Percentiles rank a stretch among this genome's conserved stretches.
These are phyloP conservation scores for Macaranga tanarius DNA, from an alignment of 441 rosid genomes.

Conservation along the genomic window DNA sequence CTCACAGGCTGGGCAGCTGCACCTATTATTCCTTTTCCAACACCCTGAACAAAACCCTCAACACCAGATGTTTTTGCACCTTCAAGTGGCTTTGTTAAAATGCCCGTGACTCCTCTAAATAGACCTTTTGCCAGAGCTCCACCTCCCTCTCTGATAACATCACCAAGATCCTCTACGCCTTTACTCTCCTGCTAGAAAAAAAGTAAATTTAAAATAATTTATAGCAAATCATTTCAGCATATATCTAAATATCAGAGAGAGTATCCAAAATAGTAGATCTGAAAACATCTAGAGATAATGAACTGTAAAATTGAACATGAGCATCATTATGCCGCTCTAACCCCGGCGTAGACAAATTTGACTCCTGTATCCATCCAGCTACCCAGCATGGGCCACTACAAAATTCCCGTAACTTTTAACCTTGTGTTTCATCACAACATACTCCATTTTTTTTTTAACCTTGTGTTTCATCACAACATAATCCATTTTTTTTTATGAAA, in stretches of 20 bases:
- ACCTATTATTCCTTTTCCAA: slow-evolving; percentile 97
- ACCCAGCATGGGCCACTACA: not conserved
- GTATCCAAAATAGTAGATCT: not conserved
- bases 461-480: not conserved
- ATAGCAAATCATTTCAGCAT: not conserved
- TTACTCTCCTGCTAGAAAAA: slow-evolving; percentile 70
- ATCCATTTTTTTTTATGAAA: not conserved
- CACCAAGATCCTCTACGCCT: slow-evolving; percentile 97
- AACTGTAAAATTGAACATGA: not conserved
- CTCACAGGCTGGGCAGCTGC: slow-evolving; percentile 99
- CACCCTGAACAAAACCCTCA: slow-evolving; percentile 97
- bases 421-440: not conserved
- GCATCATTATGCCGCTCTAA: not conserved
- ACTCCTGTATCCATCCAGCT: not conserved
- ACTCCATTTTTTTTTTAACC: not conserved
- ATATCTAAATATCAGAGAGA: not conserved
- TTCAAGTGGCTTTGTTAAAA: slow-evolving; percentile 95
- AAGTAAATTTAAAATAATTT: slow-evolving; percentile 15
- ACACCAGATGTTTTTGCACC: slow-evolving; percentile 97
- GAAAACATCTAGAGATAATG: not conserved
- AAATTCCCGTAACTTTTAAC: not conserved
- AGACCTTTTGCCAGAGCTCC: slow-evolving; percentile 98
- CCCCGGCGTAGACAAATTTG: not conserved
- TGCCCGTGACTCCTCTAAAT: slow-evolving; percentile 98
- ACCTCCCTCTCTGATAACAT: slow-evolving; percentile 97